phyloP scores from a whole-genome alignment of 2,329 filamentous ascomycete genomes.

The Sporothrix protearum region DNA sequence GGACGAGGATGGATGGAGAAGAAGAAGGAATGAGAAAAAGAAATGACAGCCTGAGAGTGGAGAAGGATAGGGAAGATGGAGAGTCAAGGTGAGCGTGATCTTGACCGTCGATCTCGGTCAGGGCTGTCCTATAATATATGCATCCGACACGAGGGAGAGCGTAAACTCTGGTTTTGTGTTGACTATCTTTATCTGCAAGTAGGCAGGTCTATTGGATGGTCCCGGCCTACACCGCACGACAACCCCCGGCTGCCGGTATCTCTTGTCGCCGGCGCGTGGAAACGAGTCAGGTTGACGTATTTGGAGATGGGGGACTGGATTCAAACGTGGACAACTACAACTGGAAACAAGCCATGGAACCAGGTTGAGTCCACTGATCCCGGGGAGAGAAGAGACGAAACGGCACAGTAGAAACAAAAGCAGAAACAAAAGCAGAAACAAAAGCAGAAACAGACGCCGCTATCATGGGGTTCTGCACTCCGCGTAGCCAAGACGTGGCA shows the following conservation, averaged over 20 bases:
- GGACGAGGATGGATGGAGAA: not conserved
- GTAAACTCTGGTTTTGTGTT: not conserved
- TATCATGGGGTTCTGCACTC: not conserved
- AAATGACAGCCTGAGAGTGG: not conserved
- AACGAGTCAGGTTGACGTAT: not conserved
- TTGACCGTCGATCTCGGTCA: constrained; percentile 6
- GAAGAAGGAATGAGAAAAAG: not conserved
- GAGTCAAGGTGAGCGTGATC: not conserved
- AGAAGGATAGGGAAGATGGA: not conserved
- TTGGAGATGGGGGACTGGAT: not conserved
- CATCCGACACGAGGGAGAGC: not conserved
- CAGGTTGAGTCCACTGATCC: no score
- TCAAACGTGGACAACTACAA: not conserved
- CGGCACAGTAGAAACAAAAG: not conserved
- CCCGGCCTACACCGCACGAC: not conserved
- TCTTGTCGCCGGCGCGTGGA: constrained; percentile 11
- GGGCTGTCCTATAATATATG: not conserved
- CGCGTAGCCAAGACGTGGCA: not conserved
- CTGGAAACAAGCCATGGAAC: not conserved
- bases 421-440: not conserved
- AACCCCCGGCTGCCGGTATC: constrained; percentile 2
- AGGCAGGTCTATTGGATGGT: not conserved
- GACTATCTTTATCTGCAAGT: constrained; percentile 3
- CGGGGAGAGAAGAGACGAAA: not conserved
- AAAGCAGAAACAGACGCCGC: not conserved